Conservation (phyloP, 2,329 filamentous ascomycete species). For the Aspergillus luchuensis region DNA sequence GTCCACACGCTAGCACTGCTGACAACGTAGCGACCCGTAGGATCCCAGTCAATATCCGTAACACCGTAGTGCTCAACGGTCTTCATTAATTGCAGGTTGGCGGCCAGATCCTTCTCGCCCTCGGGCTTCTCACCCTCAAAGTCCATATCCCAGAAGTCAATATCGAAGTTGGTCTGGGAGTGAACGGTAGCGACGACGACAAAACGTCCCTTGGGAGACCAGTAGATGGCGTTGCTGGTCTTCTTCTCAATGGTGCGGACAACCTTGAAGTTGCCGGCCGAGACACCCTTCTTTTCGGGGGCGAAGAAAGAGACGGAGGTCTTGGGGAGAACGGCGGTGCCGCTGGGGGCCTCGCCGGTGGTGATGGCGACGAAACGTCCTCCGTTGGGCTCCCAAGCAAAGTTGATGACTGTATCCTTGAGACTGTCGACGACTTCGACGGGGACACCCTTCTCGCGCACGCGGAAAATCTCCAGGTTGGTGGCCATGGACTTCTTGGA, state of each 20-base stretch:
- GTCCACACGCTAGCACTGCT: conserved; percentile 95
- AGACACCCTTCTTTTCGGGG: conserved; percentile 87
- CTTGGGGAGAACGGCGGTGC: conserved; percentile 85
- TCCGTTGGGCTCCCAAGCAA: conserved; percentile 98
- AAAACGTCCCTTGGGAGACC: conserved; percentile 93
- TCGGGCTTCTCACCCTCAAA: conserved; percentile 97
- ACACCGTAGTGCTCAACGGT: conserved; percentile 94
- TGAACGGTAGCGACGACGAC: conserved; percentile 91
- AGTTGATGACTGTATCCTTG: conserved; percentile 99
- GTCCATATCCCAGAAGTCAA: conserved; percentile 97
- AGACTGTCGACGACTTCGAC: conserved; percentile 97
- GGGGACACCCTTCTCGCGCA: conserved; percentile 95
- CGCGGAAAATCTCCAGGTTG: conserved; percentile 96
- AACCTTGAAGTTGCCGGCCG: conserved; percentile 92
- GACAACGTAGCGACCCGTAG: conserved; percentile 89
- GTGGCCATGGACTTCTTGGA: conserved; percentile 98
- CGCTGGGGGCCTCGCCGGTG: conserved; percentile 76
- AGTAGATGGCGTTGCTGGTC: conserved; percentile 99
- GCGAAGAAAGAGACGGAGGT: conserved; percentile 95
- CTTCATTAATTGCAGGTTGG: conserved; percentile 94
- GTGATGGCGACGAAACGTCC: conserved; percentile 97
- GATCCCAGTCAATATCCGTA: conserved; percentile 97
- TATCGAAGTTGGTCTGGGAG: conserved; percentile 89
- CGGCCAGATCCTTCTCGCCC: conserved; percentile 88
- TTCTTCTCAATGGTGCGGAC: conserved; percentile 96